Base-by-base conservation (phyloP, 345 rosid species). In the Moricandia moricandioides region DNA sequence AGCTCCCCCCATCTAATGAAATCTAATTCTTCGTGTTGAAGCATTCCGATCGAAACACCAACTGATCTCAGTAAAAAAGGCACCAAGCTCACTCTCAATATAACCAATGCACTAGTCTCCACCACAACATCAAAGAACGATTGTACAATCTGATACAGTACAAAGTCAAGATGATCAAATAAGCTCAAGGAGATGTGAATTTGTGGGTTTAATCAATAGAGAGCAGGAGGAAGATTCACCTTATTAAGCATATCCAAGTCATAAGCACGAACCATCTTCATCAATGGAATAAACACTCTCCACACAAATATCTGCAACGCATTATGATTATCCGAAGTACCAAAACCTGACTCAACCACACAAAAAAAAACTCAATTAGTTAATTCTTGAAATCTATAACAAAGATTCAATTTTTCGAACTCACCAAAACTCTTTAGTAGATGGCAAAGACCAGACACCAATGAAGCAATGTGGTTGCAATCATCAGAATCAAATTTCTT, bases 371-470 rank as follows among this genome's bases (percentile, higher is more conserved):
- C 45, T 70, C 47, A 12, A 11, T 60, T 35, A 66, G 14, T 8
- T 4, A 61, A 67, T 27, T 2, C 7, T 30, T 5, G 0, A 30
- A 59, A 63, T 54, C 65, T 39, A 39, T 2, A 62, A 2, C 64
- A 63, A 43, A 16, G 13, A 51, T 13, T 43, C 35, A 54, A 43
- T 54, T 14, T 2, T 14, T 39, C 6, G 6, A 65, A 78, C 91
- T 84, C 70, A 91, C 98, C 88, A 34, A 17, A 62, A 73, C 71
- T 85, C 70, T 88, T 85, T 5, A 88, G 83, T 69, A 94, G 86
- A 82, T 94, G 89, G 79, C 96, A 88, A 75, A 91, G 87, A 72
- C 93, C 90, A 34, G 80, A 70, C 57, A 90, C 86, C 87, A 85
- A 78, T 37, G 97, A 83, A 39, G 57, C 61, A 60, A 88, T 69